These are phyloP conservation scores for Themeda triandra DNA, from an alignment of 176 grass and related monocot species.

Conservation along the genomic window DNA sequence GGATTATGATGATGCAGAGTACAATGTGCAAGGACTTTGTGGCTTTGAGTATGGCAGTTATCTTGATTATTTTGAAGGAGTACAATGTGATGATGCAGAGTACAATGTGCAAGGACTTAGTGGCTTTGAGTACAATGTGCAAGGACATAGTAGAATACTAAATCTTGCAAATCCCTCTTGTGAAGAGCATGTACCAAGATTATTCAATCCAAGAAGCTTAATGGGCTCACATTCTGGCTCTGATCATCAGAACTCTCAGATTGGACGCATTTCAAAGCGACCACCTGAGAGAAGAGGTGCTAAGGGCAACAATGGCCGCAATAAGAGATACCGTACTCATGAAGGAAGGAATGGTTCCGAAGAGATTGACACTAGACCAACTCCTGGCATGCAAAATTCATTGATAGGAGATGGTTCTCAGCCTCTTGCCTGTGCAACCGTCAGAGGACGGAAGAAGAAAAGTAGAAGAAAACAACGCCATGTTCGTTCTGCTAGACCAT, in stretches of 20 bases:
- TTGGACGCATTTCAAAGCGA: conserved; percentile 15
- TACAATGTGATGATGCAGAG: no score
- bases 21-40: conserved; percentile 15
- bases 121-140: no score
- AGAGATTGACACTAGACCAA: not conserved
- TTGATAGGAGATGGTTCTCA: not conserved
- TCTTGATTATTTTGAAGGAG: conserved; percentile 27
- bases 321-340: conserved; percentile 10
- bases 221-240: not conserved
- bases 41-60: conserved; percentile 22
- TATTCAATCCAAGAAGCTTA: conserved; percentile 6
- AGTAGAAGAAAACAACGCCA: conserved; percentile 28
- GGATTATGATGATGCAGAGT: conserved; percentile 34
- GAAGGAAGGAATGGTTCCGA: conserved; percentile 1
- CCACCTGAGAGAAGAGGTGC: conserved; percentile 24
- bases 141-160: conserved; percentile 6
- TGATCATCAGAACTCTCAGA: conserved; percentile 19
- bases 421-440: conserved; percentile 8
- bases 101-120: not conserved
- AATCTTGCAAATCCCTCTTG: conserved; percentile 9
- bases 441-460: conserved; percentile 27
- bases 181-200: conserved; percentile 9
- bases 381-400: not conserved
- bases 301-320: conserved; percentile 19
- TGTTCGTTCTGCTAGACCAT: conserved; percentile 1